Evolutionary conservation across 2,329 filamentous ascomycete species (phyloP).

Genomic region (Fusarium aywerte): DNA sequence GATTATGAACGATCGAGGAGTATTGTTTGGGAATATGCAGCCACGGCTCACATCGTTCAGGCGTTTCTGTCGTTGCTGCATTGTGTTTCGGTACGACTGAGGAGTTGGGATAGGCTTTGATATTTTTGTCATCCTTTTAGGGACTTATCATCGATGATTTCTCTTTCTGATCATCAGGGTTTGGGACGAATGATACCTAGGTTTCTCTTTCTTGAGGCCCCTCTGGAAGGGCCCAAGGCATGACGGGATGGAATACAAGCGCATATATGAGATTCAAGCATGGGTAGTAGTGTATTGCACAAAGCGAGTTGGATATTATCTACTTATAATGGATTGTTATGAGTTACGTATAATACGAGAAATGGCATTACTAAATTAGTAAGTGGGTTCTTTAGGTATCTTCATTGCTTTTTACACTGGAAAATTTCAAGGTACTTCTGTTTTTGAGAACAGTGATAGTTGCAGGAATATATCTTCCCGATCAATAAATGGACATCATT

Average conservation of each 20-base stretch:
- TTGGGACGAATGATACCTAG: conserved; percentile 43
- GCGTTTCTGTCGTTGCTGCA: conserved; percentile 46
- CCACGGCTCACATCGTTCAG: conserved; percentile 44
- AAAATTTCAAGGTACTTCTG: not conserved
- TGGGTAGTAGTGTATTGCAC: conserved; percentile 6
- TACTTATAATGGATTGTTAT: conserved; percentile 46
- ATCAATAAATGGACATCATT: not conserved
- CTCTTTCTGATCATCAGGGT: conserved; percentile 31
- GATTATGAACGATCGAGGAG: not conserved
- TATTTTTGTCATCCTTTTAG: conserved; percentile 33
- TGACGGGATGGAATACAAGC: conserved; percentile 32
- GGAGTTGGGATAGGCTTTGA: conserved; percentile 44
- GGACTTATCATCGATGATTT: conserved; percentile 27
- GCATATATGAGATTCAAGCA: conserved; percentile 24
- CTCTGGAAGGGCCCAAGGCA: conserved; percentile 43
- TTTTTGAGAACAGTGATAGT: not conserved
- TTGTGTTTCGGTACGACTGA: conserved; percentile 41
- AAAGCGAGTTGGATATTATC: conserved; percentile 31
- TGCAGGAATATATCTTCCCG: not conserved
- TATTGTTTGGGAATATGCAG: conserved; percentile 27
- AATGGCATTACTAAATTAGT: conserved; percentile 33
- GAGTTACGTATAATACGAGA: conserved; percentile 38
- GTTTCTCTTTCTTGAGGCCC: conserved; percentile 39
- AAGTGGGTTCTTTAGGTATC: not conserved
- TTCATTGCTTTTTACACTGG: not conserved